Conservation (phyloP, 805 yeast species). For the Zygotorulaspora danielsina region DNA sequence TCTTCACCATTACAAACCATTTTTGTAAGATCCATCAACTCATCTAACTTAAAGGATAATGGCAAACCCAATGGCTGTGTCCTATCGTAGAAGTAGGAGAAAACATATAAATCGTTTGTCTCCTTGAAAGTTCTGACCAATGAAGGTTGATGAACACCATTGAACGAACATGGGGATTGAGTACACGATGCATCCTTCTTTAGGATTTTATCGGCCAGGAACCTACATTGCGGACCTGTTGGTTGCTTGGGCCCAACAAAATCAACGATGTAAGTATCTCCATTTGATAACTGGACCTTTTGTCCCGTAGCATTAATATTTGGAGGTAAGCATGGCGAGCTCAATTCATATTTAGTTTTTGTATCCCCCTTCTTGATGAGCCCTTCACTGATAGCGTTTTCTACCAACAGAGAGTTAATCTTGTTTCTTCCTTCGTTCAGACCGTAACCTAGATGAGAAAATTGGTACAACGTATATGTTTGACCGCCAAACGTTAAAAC, state of each 20-base stretch:
- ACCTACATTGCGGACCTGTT: constrained; percentile 83
- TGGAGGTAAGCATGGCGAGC: constrained; percentile 88
- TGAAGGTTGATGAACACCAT: constrained; percentile 96
- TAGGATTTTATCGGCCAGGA: constrained; percentile 72
- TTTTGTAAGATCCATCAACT: constrained; percentile 73
- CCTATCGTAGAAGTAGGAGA: constrained; percentile 93
- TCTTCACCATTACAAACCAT: constrained; percentile 81
- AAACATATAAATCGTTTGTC: constrained; percentile 75
- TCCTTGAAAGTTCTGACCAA: constrained; percentile 69
- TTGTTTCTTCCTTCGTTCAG: constrained; percentile 89
- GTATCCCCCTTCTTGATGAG: constrained; percentile 38
- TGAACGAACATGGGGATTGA: constrained; percentile 84
- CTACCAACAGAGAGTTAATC: constrained; percentile 63
- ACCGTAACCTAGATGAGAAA: constrained; percentile 93
- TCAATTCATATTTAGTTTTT: constrained; percentile 44
- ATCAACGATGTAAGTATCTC: constrained; percentile 47
- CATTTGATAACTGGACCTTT: constrained; percentile 51
- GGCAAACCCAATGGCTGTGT: constrained; percentile 96
- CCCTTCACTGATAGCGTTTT: constrained; percentile 43
- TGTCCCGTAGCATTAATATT: constrained; percentile 57
- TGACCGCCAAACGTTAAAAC: constrained; percentile 75
- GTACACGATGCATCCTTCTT: constrained; percentile 79
- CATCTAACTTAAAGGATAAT: constrained; percentile 75
- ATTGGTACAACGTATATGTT: constrained; percentile 80
- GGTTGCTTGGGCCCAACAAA: constrained; percentile 61